phyloP scores from a whole-genome alignment of 2,329 filamentous ascomycete species.

The Ophiostoma perfectum region DNA sequence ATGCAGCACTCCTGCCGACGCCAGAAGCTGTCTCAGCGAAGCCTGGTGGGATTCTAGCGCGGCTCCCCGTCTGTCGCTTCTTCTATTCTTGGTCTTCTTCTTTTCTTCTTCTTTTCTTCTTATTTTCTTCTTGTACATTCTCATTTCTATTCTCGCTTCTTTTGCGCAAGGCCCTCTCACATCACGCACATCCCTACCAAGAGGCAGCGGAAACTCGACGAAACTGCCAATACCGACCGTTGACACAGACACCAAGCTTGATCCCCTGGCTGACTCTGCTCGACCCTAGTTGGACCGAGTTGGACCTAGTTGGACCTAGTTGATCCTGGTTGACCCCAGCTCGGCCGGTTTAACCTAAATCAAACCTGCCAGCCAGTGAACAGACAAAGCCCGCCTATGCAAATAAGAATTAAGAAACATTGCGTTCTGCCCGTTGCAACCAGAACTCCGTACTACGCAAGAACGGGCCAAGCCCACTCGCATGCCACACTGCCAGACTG shows the following conservation, averaged over 20 bases:
- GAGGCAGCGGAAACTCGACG: neutral
- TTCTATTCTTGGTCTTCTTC: neutral
- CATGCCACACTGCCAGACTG: neutral
- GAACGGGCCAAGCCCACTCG: neutral
- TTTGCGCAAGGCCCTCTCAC: neutral
- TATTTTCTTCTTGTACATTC: neutral
- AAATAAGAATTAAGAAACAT: slow-evolving; percentile 4
- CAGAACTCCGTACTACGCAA: neutral
- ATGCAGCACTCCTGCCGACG: neutral
- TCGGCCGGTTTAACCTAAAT: neutral
- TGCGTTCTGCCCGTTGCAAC: neutral
- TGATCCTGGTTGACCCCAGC: neutral
- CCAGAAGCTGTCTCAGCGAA: neutral
- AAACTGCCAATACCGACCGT: slow-evolving; percentile 2
- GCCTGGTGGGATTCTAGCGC: slow-evolving; percentile 1
- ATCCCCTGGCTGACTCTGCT: neutral
- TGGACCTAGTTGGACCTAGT: neutral
- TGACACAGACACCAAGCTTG: slow-evolving; percentile 1
- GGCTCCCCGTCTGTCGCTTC: neutral
- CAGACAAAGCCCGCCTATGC: neutral
- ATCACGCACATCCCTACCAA: neutral
- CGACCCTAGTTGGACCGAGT: neutral
- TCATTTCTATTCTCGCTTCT: neutral
- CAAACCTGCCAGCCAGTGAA: neutral
- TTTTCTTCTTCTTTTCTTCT: neutral